Conservation (phyloP, 2,329 filamentous ascomycete genomes). For the Bipolaris zeicola region DNA sequence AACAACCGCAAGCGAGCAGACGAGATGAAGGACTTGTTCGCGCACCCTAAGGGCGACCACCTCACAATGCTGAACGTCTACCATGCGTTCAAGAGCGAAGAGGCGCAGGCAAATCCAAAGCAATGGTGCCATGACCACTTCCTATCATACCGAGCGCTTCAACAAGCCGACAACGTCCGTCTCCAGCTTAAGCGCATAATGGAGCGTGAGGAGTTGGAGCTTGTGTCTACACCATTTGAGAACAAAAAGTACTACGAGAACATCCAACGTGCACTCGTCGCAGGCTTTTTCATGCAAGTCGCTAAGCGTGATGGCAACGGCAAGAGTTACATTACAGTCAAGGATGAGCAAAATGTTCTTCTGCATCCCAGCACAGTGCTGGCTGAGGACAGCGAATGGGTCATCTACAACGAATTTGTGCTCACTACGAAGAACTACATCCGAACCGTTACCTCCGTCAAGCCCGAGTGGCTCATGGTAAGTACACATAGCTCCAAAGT, state of each 20-base stretch:
- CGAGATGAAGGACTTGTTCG: constrained; percentile 95
- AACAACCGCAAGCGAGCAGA: constrained; percentile 87
- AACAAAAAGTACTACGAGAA: constrained; percentile 99
- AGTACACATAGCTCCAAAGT: constrained; percentile 41
- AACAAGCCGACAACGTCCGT: constrained; percentile 93
- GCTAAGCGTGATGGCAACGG: constrained; percentile 88
- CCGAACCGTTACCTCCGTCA: constrained; percentile 86
- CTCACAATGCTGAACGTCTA: constrained; percentile 96
- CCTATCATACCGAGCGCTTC: constrained; percentile 83
- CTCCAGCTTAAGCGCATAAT: constrained; percentile 93
- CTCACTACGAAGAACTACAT: constrained; percentile 98
- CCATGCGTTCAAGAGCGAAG: constrained; percentile 87
- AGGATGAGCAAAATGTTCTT: constrained; percentile 92
- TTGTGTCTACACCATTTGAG: constrained; percentile 87
- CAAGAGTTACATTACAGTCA: constrained; percentile 93
- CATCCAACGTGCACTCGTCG: constrained; percentile 87
- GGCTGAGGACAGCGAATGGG: constrained; percentile 89
- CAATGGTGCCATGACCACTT: constrained; percentile 98
- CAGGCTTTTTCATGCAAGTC: constrained; percentile 99
- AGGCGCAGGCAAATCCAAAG: constrained; percentile 74
- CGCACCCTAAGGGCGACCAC: constrained; percentile 92
- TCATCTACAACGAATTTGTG: constrained; percentile 98
- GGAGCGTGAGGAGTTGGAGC: constrained; percentile 86
- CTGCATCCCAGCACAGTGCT: constrained; percentile 93
- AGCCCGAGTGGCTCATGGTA: constrained; percentile 92